Conservation (phyloP, 148 eudicot species). For the Rhododendron henanense region DNA sequence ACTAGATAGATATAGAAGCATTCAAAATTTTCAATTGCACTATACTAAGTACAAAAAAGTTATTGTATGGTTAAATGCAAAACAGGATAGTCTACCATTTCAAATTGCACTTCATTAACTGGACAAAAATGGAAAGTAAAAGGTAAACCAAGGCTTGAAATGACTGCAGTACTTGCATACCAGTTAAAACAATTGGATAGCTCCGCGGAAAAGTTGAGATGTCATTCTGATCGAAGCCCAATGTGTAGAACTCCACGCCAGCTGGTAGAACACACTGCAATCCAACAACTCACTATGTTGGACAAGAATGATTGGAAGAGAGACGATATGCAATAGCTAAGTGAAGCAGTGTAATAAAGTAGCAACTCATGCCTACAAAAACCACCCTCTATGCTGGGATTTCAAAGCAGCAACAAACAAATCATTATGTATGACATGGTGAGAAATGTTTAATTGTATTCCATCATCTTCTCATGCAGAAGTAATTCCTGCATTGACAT, state of each 20-base stretch:
- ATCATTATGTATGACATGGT: background rate
- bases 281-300: conserved; percentile 8
- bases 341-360: background rate
- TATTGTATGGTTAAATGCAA: background rate
- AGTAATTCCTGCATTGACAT: background rate
- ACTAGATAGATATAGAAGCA: background rate
- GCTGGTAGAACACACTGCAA: conserved; percentile 98
- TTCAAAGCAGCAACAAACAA: background rate
- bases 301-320: background rate
- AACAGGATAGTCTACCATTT: background rate
- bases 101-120: background rate
- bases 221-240: conserved; percentile 55
- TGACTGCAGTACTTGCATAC: conserved; percentile 29
- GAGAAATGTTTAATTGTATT: background rate
- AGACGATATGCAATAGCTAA: background rate
- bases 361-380: background rate
- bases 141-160: background rate
- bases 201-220: conserved; percentile 70
- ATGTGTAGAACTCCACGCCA: conserved; percentile 76
- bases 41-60: background rate
- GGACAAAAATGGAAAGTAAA: background rate
- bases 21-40: background rate
- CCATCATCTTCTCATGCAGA: background rate
- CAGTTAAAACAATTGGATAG: conserved; percentile 96
- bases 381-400: background rate